phyloP scores from a whole-genome alignment of 768 basidiomycete genomes.

The Phylloporus sp. region DNA sequence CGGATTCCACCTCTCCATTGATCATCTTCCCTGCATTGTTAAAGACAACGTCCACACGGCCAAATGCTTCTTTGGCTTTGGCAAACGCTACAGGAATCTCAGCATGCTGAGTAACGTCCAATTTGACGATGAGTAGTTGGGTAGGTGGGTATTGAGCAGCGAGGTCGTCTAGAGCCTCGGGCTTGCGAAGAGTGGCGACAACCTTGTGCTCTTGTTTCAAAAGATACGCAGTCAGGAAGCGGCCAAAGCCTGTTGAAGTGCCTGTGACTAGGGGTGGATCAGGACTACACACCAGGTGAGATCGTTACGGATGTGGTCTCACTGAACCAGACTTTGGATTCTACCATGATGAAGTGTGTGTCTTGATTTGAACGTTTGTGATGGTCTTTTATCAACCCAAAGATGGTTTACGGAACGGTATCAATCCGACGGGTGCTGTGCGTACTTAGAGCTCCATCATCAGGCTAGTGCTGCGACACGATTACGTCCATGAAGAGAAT shows the following conservation, averaged over 20 bases:
- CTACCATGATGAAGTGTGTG: constrained; percentile 3
- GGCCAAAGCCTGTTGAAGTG: constrained; percentile 39
- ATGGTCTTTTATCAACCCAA: not conserved
- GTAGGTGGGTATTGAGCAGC: constrained; percentile 21
- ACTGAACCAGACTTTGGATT: constrained; percentile 18
- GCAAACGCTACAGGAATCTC: constrained; percentile 30
- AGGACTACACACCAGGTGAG: not conserved
- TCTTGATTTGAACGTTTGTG: not conserved
- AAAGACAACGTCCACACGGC: constrained; percentile 36
- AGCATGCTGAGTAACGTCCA: constrained; percentile 29
- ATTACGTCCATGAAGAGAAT: too few species aligned
- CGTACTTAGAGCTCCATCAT: too few species aligned
- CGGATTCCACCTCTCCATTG: constrained; percentile 34
- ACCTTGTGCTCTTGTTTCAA: constrained; percentile 35
- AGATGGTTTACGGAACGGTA: not conserved
- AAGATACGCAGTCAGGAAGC: constrained; percentile 30
- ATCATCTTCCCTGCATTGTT: constrained; percentile 34
- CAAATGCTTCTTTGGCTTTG: constrained; percentile 29
- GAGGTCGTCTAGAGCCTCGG: constrained; percentile 31
- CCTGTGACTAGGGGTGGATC: constrained; percentile 34
- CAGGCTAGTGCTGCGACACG: too few species aligned
- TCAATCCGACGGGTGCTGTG: too few species aligned
- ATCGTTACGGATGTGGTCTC: not conserved
- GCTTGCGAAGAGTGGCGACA: constrained; percentile 43
- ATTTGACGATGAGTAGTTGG: constrained; percentile 21